Evolutionary conservation across 2,329 filamentous ascomycete species (phyloP), one percentile per base, ranked within the genome.

Genomic region (Colletotrichum shisoi): DNA sequence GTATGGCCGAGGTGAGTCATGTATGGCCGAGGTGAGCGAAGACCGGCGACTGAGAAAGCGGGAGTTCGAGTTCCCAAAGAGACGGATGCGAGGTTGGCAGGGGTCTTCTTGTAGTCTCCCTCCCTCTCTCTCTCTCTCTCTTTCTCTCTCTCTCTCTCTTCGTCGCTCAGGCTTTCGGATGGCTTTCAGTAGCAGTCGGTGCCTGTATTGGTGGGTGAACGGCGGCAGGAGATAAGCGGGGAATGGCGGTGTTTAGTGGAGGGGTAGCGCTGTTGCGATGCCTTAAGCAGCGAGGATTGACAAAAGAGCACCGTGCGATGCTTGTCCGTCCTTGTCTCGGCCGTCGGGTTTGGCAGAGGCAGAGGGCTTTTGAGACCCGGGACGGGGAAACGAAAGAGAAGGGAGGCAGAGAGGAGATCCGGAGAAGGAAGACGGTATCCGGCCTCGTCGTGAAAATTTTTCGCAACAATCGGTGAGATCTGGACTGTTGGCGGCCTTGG

Each of bases 41-140:
- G 31, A 9, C 7, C 31, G 69, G 57, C 63, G 68, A 62, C 69
- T 65, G 57, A 57, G 63, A 64, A 68, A 71, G 67, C 67, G 72
- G 71, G 48, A 31, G 21, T 19, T 46, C 45, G 62, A 61, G 39
- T 48, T 46, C 39, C 27, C 53, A 15, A 17, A 27, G 53, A 53
- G 46, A 42, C 42, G 27, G 39, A 31, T 57, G 65, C 57, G 60
- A 60, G 62, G 40, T 57, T 61, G 66, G 58, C 58, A 57, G 63
- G 56, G 53, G 57, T 70, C 57, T 62, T 63, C 52, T 62, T 63
- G 60, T 59, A 65, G 56, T 60, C 54, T 31, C 31, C 57, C 54
- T 61, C 42, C 19, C 34, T 40, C 44, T 49, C 44, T 15, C 13
- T 39, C 31, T 60, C 54, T 61, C 42, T 27, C 34, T 40, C 44